Evolutionary conservation across 2,329 filamentous ascomycete genomes (phyloP).

Genomic region (Colletotrichum sp.): DNA sequence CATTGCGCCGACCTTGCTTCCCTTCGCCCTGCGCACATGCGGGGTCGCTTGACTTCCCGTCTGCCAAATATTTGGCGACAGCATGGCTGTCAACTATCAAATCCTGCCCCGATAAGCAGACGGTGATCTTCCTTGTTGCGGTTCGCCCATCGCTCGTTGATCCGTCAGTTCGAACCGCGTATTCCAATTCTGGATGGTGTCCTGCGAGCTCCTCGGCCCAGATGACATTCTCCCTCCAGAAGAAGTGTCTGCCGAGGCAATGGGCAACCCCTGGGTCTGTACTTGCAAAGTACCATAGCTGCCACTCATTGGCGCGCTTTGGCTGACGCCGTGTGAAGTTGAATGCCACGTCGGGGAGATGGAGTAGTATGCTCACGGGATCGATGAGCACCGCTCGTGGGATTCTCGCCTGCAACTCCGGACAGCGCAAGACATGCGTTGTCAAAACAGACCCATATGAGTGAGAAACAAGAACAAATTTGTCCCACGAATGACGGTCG

Average conservation of each 20-base stretch:
- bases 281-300: slow-evolving; percentile 73
- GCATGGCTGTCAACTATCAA: slow-evolving; percentile 67
- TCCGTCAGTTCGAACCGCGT: neutral
- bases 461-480: slow-evolving; percentile 66
- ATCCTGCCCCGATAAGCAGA: slow-evolving; percentile 64
- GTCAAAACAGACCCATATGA: slow-evolving; percentile 66
- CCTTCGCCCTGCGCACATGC: slow-evolving; percentile 21
- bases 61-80: slow-evolving; percentile 60
- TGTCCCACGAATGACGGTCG: slow-evolving; percentile 58
- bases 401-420: slow-evolving; percentile 54
- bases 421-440: slow-evolving; percentile 63
- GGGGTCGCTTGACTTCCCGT: slow-evolving; percentile 16
- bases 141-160: slow-evolving; percentile 19
- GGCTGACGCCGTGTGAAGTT: slow-evolving; percentile 68
- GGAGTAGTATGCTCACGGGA: slow-evolving; percentile 70
- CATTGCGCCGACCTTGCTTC: neutral
- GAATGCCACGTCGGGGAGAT: slow-evolving; percentile 73
- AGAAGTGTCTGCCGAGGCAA: slow-evolving; percentile 69
- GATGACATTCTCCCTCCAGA: slow-evolving; percentile 73
- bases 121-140: slow-evolving; percentile 49
- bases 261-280: slow-evolving; percentile 71
- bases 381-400: slow-evolving; percentile 55
- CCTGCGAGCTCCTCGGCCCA: slow-evolving; percentile 69
- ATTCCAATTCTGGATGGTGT: neutral
- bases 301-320: slow-evolving; percentile 68